Percentiles rank a stretch among this genome's conserved stretches.
Conservation (phyloP, 257 asterid genomes). For the Eustoma russellianum region DNA sequence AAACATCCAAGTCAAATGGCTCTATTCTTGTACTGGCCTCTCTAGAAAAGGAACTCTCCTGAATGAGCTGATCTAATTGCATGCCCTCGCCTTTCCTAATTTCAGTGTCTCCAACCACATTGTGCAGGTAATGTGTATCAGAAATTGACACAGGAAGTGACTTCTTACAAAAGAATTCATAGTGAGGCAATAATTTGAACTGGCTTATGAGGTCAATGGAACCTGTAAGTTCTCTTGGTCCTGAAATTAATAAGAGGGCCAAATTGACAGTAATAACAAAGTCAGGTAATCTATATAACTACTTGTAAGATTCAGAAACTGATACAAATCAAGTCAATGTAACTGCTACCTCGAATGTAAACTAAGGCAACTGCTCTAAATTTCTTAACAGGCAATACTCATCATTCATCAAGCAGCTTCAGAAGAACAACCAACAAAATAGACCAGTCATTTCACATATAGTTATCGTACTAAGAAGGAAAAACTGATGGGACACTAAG, state of each 20-base stretch:
- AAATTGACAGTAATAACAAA: conserved; percentile 13
- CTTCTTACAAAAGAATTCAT: conserved; percentile 91
- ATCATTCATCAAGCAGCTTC: background rate
- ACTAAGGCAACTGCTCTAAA: background rate
- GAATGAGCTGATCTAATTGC: conserved; percentile 86
- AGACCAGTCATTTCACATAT: background rate
- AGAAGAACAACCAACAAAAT: background rate
- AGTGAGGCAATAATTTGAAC: conserved; percentile 74
- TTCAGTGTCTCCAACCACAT: conserved; percentile 93
- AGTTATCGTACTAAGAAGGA: background rate
- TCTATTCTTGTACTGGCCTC: conserved; percentile 54
- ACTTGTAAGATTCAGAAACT: background rate
- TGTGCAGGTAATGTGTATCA: conserved; percentile 89
- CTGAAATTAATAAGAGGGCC: conserved; percentile 31
- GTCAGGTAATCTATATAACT: background rate
- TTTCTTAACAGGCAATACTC: background rate
- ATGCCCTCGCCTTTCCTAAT: conserved; percentile 92
- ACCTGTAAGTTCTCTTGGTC: conserved; percentile 96
- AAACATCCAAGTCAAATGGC: conserved; percentile 70
- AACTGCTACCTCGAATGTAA: too few species aligned
- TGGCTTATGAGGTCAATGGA: conserved; percentile 86
- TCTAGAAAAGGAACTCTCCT: conserved; percentile 47
- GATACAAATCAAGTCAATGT: background rate
- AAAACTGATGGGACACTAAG: too few species aligned
- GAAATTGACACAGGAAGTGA: conserved; percentile 76